These are phyloP conservation scores for Beauveria pseudobassiana DNA, from an alignment of 2,329 filamentous ascomycete species.

Conservation along the genomic window DNA sequence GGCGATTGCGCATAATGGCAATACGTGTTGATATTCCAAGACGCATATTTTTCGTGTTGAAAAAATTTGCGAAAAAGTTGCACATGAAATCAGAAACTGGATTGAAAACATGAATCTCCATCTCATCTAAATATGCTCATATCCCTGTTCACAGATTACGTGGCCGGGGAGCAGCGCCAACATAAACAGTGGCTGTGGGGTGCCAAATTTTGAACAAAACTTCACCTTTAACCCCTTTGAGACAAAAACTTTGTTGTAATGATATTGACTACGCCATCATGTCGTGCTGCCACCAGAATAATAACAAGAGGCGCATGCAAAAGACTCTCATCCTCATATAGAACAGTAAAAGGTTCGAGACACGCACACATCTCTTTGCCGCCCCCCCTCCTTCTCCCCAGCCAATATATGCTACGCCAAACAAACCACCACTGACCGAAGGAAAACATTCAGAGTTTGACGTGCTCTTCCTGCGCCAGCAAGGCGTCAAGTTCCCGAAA, in stretches of 20 bases:
- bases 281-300: neutral
- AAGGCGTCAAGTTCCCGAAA: slow-evolving; percentile 26
- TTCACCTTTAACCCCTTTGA: neutral
- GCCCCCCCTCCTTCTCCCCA: too few species aligned
- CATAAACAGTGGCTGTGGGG: neutral
- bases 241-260: neutral
- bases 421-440: too few species aligned
- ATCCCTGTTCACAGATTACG: neutral
- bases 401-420: too few species aligned
- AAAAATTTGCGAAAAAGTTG: too few species aligned
- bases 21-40: neutral
- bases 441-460: slow-evolving; percentile 27
- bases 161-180: neutral
- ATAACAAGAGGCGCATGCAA: neutral
- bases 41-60: neutral
- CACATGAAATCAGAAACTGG: too few species aligned
- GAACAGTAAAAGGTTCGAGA: slow-evolving; percentile 17
- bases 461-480: slow-evolving; percentile 32
- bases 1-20: neutral
- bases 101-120: too few species aligned
- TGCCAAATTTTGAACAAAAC: neutral
- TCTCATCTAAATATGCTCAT: too few species aligned
- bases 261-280: neutral
- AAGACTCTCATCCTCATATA: slow-evolving; percentile 1
- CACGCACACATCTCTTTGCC: neutral